A percentile compares a stretch with the other conserved stretches of the same genome.
Conservation (phyloP, 805 yeast species). For the Debaryomyces castellii region DNA sequence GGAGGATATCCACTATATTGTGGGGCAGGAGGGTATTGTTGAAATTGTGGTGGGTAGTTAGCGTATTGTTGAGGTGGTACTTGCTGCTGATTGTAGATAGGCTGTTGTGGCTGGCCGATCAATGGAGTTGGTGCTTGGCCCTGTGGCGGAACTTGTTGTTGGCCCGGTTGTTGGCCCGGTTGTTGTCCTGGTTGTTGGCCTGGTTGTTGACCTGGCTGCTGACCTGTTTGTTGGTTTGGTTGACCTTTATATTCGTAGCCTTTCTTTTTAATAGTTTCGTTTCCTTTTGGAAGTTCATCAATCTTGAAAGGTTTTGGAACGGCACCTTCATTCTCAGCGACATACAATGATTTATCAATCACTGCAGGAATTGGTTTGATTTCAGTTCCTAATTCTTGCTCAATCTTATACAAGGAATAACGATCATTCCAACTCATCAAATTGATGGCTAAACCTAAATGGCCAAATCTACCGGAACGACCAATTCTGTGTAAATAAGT, state of each 20-base stretch:
- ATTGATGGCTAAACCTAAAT: slow-evolving; percentile 95
- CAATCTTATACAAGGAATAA: slow-evolving; percentile 88
- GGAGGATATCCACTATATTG: slow-evolving; percentile 19
- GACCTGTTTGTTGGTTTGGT: slow-evolving; percentile 23
- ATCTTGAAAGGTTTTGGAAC: slow-evolving; percentile 91
- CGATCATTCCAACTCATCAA: slow-evolving; percentile 96
- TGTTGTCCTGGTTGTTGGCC: slow-evolving; percentile 10
- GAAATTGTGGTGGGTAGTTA: slow-evolving; percentile 22
- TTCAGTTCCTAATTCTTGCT: slow-evolving; percentile 96
- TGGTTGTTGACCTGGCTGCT: slow-evolving; percentile 7
- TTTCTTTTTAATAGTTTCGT: slow-evolving; percentile 26
- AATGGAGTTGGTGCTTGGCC: slow-evolving; percentile 27
- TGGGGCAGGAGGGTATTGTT: slow-evolving; percentile 16
- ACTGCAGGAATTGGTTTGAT: slow-evolving; percentile 95
- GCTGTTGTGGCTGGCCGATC: slow-evolving; percentile 17
- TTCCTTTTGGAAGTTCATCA: slow-evolving; percentile 53
- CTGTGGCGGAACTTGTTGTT: too few species aligned
- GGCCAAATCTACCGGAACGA: slow-evolving; percentile 98
- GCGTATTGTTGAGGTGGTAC: slow-evolving; percentile 17
- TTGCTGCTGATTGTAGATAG: not conserved
- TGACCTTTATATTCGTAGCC: slow-evolving; percentile 49
- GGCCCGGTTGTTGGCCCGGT: slow-evolving; percentile 13
- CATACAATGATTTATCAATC: slow-evolving; percentile 86
- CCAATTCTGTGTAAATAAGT: slow-evolving; percentile 98
- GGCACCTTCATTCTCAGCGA: slow-evolving; percentile 69